These are phyloP conservation scores for Neocatenulostroma microsporum DNA, from an alignment of 2,329 filamentous ascomycete species.

Conservation along the genomic window DNA sequence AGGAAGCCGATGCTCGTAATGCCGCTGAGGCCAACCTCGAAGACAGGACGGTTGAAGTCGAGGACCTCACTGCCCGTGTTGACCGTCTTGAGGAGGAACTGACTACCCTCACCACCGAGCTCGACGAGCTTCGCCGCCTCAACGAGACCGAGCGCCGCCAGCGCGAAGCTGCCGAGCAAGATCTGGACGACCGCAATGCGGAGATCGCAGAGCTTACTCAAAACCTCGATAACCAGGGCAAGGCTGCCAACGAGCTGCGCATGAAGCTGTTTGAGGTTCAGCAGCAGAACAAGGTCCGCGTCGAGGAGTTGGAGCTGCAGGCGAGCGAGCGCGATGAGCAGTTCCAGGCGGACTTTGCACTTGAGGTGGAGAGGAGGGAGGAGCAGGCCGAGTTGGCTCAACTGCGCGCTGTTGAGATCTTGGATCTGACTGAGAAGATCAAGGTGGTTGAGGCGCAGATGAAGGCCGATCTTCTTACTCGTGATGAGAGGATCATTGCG, in stretches of 20 bases:
- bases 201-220: slow-evolving; percentile 35
- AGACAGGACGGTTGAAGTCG: slow-evolving; percentile 30
- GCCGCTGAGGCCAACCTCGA: slow-evolving; percentile 32
- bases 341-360: slow-evolving; percentile 31
- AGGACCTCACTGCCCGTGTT: slow-evolving; percentile 32
- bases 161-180: slow-evolving; percentile 37
- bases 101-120: slow-evolving; percentile 24
- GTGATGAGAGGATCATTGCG: slow-evolving; percentile 24
- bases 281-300: slow-evolving; percentile 33
- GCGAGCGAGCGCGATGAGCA: slow-evolving; percentile 34
- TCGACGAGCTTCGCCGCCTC: slow-evolving; percentile 31
- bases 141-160: slow-evolving; percentile 36
- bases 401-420: slow-evolving; percentile 29
- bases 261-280: slow-evolving; percentile 42
- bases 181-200: slow-evolving; percentile 36
- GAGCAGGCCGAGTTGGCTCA: slow-evolving; percentile 30
- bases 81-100: slow-evolving; percentile 27
- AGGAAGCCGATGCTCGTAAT: slow-evolving; percentile 27
- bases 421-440: slow-evolving; percentile 31
- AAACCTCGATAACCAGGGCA: slow-evolving; percentile 35
- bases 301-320: slow-evolving; percentile 32
- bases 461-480: slow-evolving; percentile 20
- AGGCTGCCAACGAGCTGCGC: slow-evolving; percentile 42
- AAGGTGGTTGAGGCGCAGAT: slow-evolving; percentile 25
- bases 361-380: slow-evolving; percentile 33